Evolutionary conservation across 805 yeast genomes (phyloP), one percentile per base, ranked within the genome.

Genomic region (Candida corydali): DNA sequence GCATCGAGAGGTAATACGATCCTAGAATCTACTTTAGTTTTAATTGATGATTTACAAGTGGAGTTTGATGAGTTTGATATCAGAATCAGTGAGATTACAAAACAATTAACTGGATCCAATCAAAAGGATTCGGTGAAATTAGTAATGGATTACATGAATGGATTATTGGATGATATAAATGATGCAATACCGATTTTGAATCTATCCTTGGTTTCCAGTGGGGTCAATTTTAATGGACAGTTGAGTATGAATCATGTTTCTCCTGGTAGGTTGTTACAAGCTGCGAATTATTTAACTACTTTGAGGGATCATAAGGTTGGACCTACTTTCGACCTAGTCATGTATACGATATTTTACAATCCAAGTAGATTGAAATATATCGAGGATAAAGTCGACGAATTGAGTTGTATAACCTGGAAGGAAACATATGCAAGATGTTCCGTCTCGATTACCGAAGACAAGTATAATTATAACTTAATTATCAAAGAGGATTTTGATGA

Each of bases 131-230:
- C 75, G 3, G 61, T 73, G 3, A 58, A 52, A 26, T 45, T 57
- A n/a, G 76, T 80, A 4, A 79, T 78, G 40, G 50, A 38, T 2
- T 70, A 70, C 36, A 76, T 83, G 64, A 50, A 61, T 9, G 61
- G 54, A 11, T 54, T 83, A 17, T 46, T 80, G 17, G 48, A 47
- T 1, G 65, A 78, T 33, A 79, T 84, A 16, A 85, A 83, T 42
- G 82, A 78, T 37, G 70, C 82, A 0, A 75, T 84, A 19, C 93
- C 93, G 1, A 63, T 82, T 20, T 67, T 85, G 11, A 78, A 77
- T 40, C 59, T 84, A 5, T 75, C 89, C 0, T 54, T 84, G 29
- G 71, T 80, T 1, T 80, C 89, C 1, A 76, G 83, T 8, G 89
- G 89, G 0, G 80, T 82, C 3, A 78, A 71, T 40, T 51, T 81